Conservation (phyloP, 768 basidiomycete species). For the Hemileccinum rubropunctum region DNA sequence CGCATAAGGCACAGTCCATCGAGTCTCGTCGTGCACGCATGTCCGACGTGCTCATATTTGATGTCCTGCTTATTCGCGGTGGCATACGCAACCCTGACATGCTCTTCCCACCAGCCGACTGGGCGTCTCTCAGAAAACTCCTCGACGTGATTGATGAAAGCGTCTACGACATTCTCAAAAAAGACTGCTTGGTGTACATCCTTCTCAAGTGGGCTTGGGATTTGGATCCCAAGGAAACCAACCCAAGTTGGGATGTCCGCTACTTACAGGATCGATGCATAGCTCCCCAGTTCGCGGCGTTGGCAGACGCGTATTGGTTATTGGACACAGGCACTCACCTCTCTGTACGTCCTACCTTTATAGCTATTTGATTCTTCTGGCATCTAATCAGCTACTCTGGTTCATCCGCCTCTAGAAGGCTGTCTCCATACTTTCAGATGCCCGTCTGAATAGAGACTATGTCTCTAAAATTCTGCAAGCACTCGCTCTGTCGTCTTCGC, state of each 20-base stretch:
- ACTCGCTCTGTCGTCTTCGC: slow-evolving; percentile 38
- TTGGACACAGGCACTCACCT: slow-evolving; percentile 69
- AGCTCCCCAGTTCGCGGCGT: slow-evolving; percentile 68
- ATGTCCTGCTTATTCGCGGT: slow-evolving; percentile 66
- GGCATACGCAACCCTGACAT: slow-evolving; percentile 56
- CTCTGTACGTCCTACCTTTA: slow-evolving; percentile 45
- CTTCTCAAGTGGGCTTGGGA: slow-evolving; percentile 79
- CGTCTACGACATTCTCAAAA: slow-evolving; percentile 72
- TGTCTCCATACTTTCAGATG: slow-evolving; percentile 69
- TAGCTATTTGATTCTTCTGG: no score
- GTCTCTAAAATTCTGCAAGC: slow-evolving; percentile 76
- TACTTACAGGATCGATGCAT: slow-evolving; percentile 58
- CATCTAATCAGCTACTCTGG: neutral
- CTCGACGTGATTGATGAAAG: slow-evolving; percentile 60
- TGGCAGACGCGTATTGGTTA: slow-evolving; percentile 86
- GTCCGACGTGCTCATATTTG: slow-evolving; percentile 67
- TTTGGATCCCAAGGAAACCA: slow-evolving; percentile 53
- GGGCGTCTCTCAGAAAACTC: slow-evolving; percentile 50
- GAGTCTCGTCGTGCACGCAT: slow-evolving; percentile 59
- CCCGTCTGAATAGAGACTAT: slow-evolving; percentile 71
- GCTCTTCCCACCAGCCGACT: slow-evolving; percentile 67
- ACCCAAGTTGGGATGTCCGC: slow-evolving; percentile 29
- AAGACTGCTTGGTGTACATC: slow-evolving; percentile 78
- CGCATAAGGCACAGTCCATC: slow-evolving; percentile 52
- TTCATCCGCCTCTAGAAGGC: slow-evolving; percentile 46